A percentile compares a stretch with the other conserved stretches of the same genome.
Evolutionary conservation across 1,284 basidiomycete genomes (phyloP).

Genomic region (Puccinia coronata): DNA sequence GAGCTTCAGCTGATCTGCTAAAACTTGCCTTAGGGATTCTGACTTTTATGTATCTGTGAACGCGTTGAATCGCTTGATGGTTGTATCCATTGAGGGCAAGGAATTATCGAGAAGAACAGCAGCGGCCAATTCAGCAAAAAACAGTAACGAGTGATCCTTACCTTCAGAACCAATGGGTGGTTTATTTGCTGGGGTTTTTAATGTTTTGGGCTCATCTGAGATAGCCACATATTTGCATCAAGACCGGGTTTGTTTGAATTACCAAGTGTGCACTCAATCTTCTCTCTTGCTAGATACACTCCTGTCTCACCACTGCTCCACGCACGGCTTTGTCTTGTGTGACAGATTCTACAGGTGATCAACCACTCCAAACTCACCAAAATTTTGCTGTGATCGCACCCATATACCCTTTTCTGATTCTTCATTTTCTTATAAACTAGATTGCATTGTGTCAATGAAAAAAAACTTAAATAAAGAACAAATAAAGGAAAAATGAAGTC

Average conservation of each 20-base stretch:
- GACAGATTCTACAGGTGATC: too few species aligned
- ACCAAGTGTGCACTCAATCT: not conserved
- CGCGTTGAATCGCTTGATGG: conserved; percentile 75
- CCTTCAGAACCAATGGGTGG: conserved; percentile 59
- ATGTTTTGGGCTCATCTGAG: conserved; percentile 64
- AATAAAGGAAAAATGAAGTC: too few species aligned
- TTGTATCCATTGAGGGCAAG: conserved; percentile 62
- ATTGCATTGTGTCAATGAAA: too few species aligned
- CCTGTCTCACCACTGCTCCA: not conserved
- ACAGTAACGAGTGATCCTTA: conserved; percentile 56
- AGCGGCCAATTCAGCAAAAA: conserved; percentile 60
- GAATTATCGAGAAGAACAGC: conserved; percentile 58
- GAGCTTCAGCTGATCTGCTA: too few species aligned
- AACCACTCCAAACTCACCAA: too few species aligned
- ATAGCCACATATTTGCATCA: conserved; percentile 7
- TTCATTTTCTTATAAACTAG: too few species aligned
- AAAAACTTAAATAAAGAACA: too few species aligned
- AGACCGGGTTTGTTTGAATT: conserved; percentile 2
- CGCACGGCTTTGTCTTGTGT: too few species aligned
- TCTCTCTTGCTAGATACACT: not conserved
- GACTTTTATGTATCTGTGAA: conserved; percentile 81
- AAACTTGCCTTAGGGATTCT: conserved; percentile 68
- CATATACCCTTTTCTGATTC: too few species aligned
- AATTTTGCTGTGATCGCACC: too few species aligned
- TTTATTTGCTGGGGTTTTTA: conserved; percentile 71